Base-by-base conservation (phyloP, 2,329 filamentous ascomycete genomes). In the Ramichloridium luteum region DNA sequence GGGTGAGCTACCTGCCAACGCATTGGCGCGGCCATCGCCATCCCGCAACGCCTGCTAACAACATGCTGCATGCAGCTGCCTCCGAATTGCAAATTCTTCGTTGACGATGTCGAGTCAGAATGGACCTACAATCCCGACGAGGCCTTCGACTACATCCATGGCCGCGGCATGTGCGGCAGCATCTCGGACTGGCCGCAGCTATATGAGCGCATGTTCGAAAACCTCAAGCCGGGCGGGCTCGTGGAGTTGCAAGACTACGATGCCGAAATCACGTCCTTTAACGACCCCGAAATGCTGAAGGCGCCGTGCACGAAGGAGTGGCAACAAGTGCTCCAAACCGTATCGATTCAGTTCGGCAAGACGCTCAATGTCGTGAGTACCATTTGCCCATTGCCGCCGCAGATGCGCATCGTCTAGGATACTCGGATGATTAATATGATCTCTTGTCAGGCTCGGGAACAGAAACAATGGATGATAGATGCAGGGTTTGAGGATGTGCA, bases 241-340 rank as follows among this genome's bases (percentile, higher is more conserved):
- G 49, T 60, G 5, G 58, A 61, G 41, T 46, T 56, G n/a, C 55
- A 56, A 25, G 58, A 60, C 30, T 52, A 57, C 18, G 45, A 47
- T 22, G 36, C 45, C 12, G 36, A 37, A 17, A 39, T 46, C 30
- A 27, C 20, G 18, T 45, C 48, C 6, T 42, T 48, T 17, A 53
- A 57, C 22, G 38, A 38, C n/a, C 35, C 40, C 3, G 35, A 23
- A 32, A 35, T 12, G 22, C 30, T 9, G 32, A 43, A 14, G 30
- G 37, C 15, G 39, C 42, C 2, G 38, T 40, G 28, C 30, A 39
- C 32, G n/a, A 36, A 36, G 10, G 13, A 30, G 2, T 41, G 39
- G 39, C 39, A 41, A 27, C 31, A 31, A 17, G 25, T 41, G 6
- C 15, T 41, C 4, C 31, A 41, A 23, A 29, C 36, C 15, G 39